These are phyloP conservation scores for Elsinoe batatas DNA, from an alignment of 2,329 filamentous ascomycete species.

Conservation along the genomic window DNA sequence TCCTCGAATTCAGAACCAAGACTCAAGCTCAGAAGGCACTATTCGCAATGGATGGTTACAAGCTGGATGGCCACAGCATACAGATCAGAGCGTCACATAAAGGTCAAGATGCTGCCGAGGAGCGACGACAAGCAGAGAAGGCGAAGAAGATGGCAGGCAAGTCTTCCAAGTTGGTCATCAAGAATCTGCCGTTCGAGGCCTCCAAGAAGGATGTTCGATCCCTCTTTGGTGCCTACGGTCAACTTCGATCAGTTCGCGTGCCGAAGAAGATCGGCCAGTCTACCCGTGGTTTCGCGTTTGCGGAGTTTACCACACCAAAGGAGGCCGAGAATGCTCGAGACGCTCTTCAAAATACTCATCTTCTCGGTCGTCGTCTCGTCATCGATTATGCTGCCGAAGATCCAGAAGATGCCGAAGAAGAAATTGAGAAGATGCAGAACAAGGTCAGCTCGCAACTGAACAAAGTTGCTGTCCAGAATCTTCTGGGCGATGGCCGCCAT, in stretches of 20 bases:
- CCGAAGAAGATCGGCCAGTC: constrained; percentile 89
- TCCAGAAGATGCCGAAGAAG: constrained; percentile 81
- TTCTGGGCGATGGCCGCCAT: constrained; percentile 64
- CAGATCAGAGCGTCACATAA: constrained; percentile 80
- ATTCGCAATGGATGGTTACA: constrained; percentile 76
- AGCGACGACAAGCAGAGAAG: constrained; percentile 70
- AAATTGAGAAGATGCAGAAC: constrained; percentile 93
- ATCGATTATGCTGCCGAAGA: constrained; percentile 87
- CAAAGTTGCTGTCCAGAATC: constrained; percentile 80
- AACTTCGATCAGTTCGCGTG: constrained; percentile 83
- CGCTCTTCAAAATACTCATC: constrained; percentile 82
- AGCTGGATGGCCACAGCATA: constrained; percentile 78
- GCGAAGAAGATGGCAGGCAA: constrained; percentile 68
- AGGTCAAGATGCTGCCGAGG: constrained; percentile 76
- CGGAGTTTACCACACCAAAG: constrained; percentile 82
- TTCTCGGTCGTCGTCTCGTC: constrained; percentile 80
- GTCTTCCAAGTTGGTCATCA: constrained; percentile 90
- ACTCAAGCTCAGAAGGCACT: constrained; percentile 69
- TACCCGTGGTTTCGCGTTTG: constrained; percentile 90
- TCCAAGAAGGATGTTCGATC: constrained; percentile 84
- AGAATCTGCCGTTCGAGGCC: constrained; percentile 94
- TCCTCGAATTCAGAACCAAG: constrained; percentile 76
- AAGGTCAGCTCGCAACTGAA: constrained; percentile 86
- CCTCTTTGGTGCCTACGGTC: constrained; percentile 81
- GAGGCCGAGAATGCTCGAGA: constrained; percentile 89